Conservation (phyloP, 2,329 filamentous ascomycete species). For the Lasiodiplodia citricola region DNA sequence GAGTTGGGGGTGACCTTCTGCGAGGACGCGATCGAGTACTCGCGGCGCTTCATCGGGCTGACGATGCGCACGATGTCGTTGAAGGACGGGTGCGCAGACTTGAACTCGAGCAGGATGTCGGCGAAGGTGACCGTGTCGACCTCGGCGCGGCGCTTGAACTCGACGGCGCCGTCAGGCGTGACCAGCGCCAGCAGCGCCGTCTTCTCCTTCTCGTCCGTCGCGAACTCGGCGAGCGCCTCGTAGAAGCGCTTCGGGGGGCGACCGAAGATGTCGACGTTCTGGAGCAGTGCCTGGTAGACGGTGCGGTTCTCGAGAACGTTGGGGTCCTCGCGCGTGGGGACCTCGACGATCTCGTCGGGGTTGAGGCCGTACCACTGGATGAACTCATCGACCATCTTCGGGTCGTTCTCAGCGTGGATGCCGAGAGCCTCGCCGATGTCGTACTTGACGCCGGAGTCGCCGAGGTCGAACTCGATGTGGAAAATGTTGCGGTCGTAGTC, state of each 20-base stretch:
- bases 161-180: slow-evolving; percentile 77
- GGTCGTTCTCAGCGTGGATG: slow-evolving; percentile 93
- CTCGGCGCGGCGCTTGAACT: slow-evolving; percentile 91
- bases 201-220: slow-evolving; percentile 81
- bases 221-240: slow-evolving; percentile 86
- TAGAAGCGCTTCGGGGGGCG: slow-evolving; percentile 98
- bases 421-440: slow-evolving; percentile 97
- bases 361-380: slow-evolving; percentile 89
- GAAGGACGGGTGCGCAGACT: slow-evolving; percentile 85
- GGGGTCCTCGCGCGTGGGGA: slow-evolving; percentile 81
- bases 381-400: slow-evolving; percentile 77
- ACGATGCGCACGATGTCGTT: slow-evolving; percentile 88
- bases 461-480: slow-evolving; percentile 98
- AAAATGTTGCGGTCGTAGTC: slow-evolving; percentile 99
- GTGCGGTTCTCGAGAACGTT: slow-evolving; percentile 83
- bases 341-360: slow-evolving; percentile 83
- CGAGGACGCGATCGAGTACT: slow-evolving; percentile 98
- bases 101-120: slow-evolving; percentile 87
- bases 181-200: slow-evolving; percentile 77
- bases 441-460: slow-evolving; percentile 88
- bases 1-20: slow-evolving; percentile 89
- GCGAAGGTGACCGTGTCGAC: slow-evolving; percentile 91
- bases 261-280: slow-evolving; percentile 96
- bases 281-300: slow-evolving; percentile 85
- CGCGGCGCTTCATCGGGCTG: slow-evolving; percentile 88